Percentiles rank a stretch among this genome's conserved stretches.
These are phyloP conservation scores for Ceratocystis ficicola DNA, from an alignment of 2,329 filamentous ascomycete species.

Conservation along the genomic window DNA sequence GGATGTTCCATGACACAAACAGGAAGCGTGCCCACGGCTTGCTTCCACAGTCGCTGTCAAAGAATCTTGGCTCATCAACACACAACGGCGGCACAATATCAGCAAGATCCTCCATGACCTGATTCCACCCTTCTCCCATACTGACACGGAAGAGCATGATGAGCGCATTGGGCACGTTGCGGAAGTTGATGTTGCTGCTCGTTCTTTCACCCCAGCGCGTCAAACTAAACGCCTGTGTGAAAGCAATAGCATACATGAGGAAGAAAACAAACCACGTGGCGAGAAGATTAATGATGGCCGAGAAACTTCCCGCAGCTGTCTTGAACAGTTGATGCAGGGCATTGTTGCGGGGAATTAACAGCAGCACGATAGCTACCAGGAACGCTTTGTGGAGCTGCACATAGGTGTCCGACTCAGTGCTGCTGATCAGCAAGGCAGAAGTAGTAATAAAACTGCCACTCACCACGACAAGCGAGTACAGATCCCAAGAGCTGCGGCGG, in stretches of 20 bases:
- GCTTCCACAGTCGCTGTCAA: slow-evolving; percentile 85
- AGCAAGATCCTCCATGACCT: slow-evolving; percentile 92
- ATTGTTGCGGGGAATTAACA: slow-evolving; percentile 92
- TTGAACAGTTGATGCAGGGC: slow-evolving; percentile 97
- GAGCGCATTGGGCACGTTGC: slow-evolving; percentile 83
- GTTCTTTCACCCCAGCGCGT: slow-evolving; percentile 71
- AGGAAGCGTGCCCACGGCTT: slow-evolving; percentile 74
- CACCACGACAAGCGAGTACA: slow-evolving; percentile 74
- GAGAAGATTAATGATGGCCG: slow-evolving; percentile 78
- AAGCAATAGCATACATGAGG: slow-evolving; percentile 86
- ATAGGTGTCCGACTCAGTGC: slow-evolving; percentile 49
- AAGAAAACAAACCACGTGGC: slow-evolving; percentile 98
- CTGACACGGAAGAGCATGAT: slow-evolving; percentile 90
- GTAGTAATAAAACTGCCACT: slow-evolving; percentile 67
- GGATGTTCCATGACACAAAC: slow-evolving; percentile 95
- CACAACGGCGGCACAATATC: slow-evolving; percentile 68
- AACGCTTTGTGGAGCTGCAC: slow-evolving; percentile 86
- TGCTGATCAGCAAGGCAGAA: slow-evolving; percentile 59
- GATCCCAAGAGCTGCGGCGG: slow-evolving; percentile 84
- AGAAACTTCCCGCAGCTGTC: slow-evolving; percentile 86
- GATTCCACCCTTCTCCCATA: slow-evolving; percentile 91
- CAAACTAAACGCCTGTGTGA: slow-evolving; percentile 90
- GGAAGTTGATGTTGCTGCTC: slow-evolving; percentile 74
- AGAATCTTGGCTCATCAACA: slow-evolving; percentile 59
- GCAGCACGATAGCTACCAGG: slow-evolving; percentile 73